These are phyloP conservation scores for Talaromyces sp. DNA, from an alignment of 2,329 filamentous ascomycete genomes.

Conservation along the genomic window DNA sequence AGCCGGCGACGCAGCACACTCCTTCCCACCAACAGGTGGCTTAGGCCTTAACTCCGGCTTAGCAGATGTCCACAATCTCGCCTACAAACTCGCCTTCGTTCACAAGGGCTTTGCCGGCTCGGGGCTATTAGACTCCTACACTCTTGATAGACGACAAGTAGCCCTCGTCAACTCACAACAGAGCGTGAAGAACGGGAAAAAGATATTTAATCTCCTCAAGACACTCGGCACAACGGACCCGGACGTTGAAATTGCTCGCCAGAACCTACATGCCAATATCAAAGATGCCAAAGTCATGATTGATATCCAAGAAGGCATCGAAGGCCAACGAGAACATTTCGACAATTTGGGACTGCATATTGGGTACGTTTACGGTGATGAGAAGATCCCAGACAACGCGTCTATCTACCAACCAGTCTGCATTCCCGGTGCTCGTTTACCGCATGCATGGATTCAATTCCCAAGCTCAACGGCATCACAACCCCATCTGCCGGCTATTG, in stretches of 20 bases:
- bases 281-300: not conserved
- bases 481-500: not conserved
- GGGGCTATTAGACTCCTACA: not conserved
- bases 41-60: not conserved
- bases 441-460: not conserved
- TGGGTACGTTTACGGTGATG: not conserved
- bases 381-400: not conserved
- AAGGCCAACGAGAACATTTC: not conserved
- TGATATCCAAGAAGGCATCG: not conserved
- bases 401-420: not conserved
- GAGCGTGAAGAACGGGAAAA: not conserved
- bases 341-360: not conserved
- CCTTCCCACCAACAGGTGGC: not conserved
- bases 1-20: not conserved
- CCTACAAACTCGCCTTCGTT: not conserved
- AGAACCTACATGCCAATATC: not conserved
- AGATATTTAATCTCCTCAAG: not conserved
- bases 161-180: not conserved
- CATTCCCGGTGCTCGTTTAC: not conserved
- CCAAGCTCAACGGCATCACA: not conserved
- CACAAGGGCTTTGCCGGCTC: not conserved
- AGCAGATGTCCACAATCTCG: not conserved
- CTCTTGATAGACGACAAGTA: not conserved
- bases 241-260: not conserved
- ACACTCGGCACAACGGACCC: not conserved